Percentiles rank a stretch among this genome's conserved stretches.
phyloP scores from a whole-genome alignment of 768 basidiomycete species.

The Hortiboletus flavorubellus region DNA sequence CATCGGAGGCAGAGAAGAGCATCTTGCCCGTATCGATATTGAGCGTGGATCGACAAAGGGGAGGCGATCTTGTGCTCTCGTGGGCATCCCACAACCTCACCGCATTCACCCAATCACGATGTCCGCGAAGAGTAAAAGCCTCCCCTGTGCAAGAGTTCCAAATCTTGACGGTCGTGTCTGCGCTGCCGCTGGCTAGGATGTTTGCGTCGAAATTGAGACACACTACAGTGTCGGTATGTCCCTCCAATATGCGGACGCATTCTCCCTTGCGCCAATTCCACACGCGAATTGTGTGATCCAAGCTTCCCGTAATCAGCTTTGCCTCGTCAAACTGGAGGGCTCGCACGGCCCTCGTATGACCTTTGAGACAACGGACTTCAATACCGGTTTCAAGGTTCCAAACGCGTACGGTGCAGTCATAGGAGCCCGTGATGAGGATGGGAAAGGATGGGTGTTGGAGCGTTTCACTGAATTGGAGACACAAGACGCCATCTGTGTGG shows the following conservation, averaged over 20 bases:
- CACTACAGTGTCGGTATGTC: slow-evolving; percentile 89
- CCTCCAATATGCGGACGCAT: slow-evolving; percentile 83
- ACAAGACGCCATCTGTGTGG: slow-evolving; percentile 96
- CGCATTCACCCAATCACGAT: slow-evolving; percentile 94
- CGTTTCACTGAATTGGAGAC: slow-evolving; percentile 89
- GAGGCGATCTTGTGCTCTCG: slow-evolving; percentile 4
- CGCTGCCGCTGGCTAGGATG: slow-evolving; percentile 88
- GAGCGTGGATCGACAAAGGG: slow-evolving; percentile 34
- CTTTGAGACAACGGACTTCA: slow-evolving; percentile 77
- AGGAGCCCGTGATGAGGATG: slow-evolving; percentile 95
- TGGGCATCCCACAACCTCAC: slow-evolving; percentile 85
- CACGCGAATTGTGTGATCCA: slow-evolving; percentile 93
- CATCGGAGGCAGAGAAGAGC: slow-evolving; percentile 96
- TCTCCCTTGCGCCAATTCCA: slow-evolving; percentile 95
- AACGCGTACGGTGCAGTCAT: slow-evolving; percentile 89
- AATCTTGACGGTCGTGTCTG: slow-evolving; percentile 91
- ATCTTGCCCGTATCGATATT: slow-evolving; percentile 83
- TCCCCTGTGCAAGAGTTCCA: slow-evolving; percentile 92
- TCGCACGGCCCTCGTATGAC: slow-evolving; percentile 89
- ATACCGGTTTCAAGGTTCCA: slow-evolving; percentile 96
- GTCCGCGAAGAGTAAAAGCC: slow-evolving; percentile 90
- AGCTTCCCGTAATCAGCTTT: slow-evolving; percentile 92
- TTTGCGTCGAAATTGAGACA: slow-evolving; percentile 90
- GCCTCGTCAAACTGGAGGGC: slow-evolving; percentile 94
- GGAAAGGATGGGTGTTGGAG: slow-evolving; percentile 83